Base-by-base conservation (phyloP, 2,329 filamentous ascomycete genomes). In the Stemphylium beticola region DNA sequence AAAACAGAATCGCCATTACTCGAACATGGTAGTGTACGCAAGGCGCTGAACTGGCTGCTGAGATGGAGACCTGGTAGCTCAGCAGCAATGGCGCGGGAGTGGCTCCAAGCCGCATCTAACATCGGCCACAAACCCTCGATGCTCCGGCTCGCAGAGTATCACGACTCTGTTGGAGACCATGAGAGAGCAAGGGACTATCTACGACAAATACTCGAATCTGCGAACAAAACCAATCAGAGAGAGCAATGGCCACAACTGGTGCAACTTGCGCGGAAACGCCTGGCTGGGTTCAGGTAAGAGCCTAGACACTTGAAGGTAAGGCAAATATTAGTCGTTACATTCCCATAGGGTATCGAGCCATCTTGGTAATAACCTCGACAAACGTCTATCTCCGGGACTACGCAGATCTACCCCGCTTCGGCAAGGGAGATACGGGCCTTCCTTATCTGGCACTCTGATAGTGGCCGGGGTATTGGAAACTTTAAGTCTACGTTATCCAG, bases 171-270 rank as follows among this genome's bases (percentile, higher is more conserved):
- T 2, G 65, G 64, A 10, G 55, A 66, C 34, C 12, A 40, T 9
- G 67, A 67, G 17, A 42, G 37, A 26, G 61, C 58, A 26, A 62
- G 53, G 22, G 38, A 53, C 2, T 53, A 58, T 24, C 33, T 69
- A 42, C 44, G 49, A 17, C 40, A 45, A n/a, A 59, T 72, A 10
- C 18, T 59, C 2, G 63, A 65, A 26, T 49, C 54, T 36, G 61
- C 66, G 32, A 54, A 12, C 12, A 40, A 38, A 9, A 57, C 57
- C 8, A 52, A 53, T 46, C 50, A 53, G 8, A 48, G 38, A 11
- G 71, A 74, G 45, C 60, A 71, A 51, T 73, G 68, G 63, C 62
- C 69, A 14, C 55, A 59, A 10, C 44, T 69, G 2, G 65, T 69
- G 3, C 55, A 60, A 39, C 29, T 67, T 33, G 71, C 66, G 15